Evolutionary conservation across 2,329 filamentous ascomycete genomes (phyloP), one percentile per base, ranked within the genome.

Genomic region (Epichloe amarillans): DNA sequence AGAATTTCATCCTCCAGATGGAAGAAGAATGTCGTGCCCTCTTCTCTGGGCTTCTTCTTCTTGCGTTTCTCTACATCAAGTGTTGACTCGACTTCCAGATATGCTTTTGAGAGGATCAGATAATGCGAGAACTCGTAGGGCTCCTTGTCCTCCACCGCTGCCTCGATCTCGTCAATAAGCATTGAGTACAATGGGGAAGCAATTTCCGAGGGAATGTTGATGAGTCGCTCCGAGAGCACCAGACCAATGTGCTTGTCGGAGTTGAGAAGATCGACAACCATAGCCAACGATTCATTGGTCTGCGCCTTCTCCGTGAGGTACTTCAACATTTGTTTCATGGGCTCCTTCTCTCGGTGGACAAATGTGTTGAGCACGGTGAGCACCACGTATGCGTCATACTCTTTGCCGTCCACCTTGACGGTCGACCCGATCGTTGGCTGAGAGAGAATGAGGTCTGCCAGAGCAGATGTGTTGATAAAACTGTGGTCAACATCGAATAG

Each of bases 151-250:
- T 94, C 83, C 3, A 95, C 72, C 1, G 93, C 93, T 63, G 84
- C 90, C 61, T 84, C 76, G 47, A 98, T 83, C 74, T 98, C 93
- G 63, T 97, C 89, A 46, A 87, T 73, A 47, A 98, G 79, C 88
- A 96, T 95, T 47, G 77, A 82, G 76, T 96, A 97, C 80, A 97
- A 86, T 4, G 93, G 91, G 33, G 15, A 89, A 14, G 89, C 82
- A 55, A 95, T 83, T 68, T 97, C 88, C 15, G 87, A 75, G n/a
- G 93, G 93, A 74, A 96, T 90, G 72, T 98, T 98, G 73, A 98
- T 89, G 60, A 97, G 75, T 21, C 91, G 82, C 68, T 98, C 93
- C 2, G 88, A 87, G n/a, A 98, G 74, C 30, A 98, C 78, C 15
- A 98, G 72, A 3, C 89, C 93, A 51, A 96, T 78, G 50, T 88